A percentile compares a stretch with the other conserved stretches of the same genome.
These are phyloP conservation scores for Leishmania turanica DNA, from an alignment of 208 protist genomes.

Conservation along the genomic window DNA sequence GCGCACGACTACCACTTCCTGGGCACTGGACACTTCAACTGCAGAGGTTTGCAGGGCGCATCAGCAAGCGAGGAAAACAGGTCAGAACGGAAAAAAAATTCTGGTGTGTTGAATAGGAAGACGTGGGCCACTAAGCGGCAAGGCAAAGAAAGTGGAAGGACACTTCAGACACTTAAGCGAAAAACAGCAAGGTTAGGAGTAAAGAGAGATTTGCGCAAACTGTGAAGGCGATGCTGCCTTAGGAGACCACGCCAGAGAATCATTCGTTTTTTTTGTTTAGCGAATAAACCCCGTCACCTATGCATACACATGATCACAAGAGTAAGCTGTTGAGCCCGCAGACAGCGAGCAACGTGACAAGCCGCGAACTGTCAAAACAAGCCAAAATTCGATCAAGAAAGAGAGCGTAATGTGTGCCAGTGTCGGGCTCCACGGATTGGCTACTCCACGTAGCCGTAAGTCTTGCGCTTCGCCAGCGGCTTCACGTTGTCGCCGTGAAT, in stretches of 20 bases:
- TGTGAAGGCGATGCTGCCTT: neutral
- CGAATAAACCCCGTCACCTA: neutral
- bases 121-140: neutral
- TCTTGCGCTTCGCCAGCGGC: conserved; percentile 87
- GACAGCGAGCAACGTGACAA: neutral
- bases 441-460: conserved; percentile 85
- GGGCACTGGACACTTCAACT: neutral
- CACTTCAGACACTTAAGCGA: conserved; percentile 1
- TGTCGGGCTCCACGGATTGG: neutral
- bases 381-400: no score
- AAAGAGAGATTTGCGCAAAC: neutral
- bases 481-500: conserved; percentile 80
- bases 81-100: neutral
- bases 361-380: neutral
- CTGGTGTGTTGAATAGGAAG: neutral
- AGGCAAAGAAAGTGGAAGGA: neutral
- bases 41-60: neutral
- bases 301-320: neutral
- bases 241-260: neutral
- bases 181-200: neutral
- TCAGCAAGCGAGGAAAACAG: neutral
- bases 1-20: neutral
- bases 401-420: neutral
- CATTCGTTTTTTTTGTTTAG: neutral
- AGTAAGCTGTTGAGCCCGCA: neutral